These are phyloP conservation scores for Phytophthora palmivora DNA, from an alignment of 352 stramenopile species.

Conservation along the genomic window DNA sequence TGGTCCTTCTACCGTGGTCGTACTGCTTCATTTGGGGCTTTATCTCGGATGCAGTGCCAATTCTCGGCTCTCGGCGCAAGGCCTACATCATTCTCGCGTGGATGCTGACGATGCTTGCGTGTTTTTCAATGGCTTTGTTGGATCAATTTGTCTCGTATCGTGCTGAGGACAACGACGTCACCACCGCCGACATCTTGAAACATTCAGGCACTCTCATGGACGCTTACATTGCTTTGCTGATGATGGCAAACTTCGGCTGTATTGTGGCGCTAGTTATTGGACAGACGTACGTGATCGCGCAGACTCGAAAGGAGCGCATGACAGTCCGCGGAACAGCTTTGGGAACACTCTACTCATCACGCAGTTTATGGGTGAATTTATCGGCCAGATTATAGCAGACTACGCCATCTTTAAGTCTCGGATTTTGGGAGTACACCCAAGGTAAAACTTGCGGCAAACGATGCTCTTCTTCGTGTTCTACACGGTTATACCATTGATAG, in stretches of 20 bases:
- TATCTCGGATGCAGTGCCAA: conserved; percentile 77
- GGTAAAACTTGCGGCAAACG: conserved; percentile 38
- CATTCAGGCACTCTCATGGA: conserved; percentile 32
- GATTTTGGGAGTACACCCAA: conserved; percentile 16
- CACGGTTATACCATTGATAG: conserved; percentile 45
- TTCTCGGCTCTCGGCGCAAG: conserved; percentile 74
- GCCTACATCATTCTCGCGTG: conserved; percentile 84
- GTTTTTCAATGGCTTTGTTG: conserved; percentile 46
- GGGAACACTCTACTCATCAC: conserved; percentile 40
- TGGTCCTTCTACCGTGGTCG: conserved; percentile 52
- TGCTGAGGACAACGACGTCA: conserved; percentile 30
- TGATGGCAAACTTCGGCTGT: conserved; percentile 50
- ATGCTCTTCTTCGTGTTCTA: conserved; percentile 51
- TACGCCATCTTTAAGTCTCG: conserved; percentile 40
- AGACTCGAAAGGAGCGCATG: conserved; percentile 43
- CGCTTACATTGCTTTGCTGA: conserved; percentile 45
- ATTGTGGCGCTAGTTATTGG: conserved; percentile 50
- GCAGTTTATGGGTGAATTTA: conserved; percentile 43
- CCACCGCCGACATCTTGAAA: conserved; percentile 18
- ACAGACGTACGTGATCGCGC: conserved; percentile 53
- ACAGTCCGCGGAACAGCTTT: conserved; percentile 40
- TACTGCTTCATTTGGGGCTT: conserved; percentile 86
- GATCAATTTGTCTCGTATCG: conserved; percentile 39
- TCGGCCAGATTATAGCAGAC: conserved; percentile 44
- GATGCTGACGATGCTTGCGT: conserved; percentile 40